Conservation (phyloP, 2,329 filamentous ascomycete species). For the Parasarocladium wereldwijsianum region DNA sequence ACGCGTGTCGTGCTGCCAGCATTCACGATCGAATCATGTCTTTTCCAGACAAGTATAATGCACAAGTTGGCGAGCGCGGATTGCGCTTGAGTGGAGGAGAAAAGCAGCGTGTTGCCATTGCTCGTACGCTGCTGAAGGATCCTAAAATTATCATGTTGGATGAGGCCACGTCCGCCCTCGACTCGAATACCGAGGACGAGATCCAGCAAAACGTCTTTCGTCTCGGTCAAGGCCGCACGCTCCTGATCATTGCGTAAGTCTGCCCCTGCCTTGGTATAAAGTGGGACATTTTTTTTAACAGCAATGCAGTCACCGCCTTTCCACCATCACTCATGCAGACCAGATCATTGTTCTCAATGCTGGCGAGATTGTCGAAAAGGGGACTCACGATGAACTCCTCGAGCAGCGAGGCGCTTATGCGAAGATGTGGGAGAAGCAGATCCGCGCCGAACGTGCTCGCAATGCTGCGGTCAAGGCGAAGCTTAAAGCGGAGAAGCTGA, state of each 20-base stretch:
- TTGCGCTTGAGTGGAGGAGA: slow-evolving; percentile 79
- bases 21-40: slow-evolving; percentile 86
- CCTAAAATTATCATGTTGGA: slow-evolving; percentile 86
- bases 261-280: background rate
- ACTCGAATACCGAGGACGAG: slow-evolving; percentile 84
- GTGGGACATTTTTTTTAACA: slow-evolving; percentile 6
- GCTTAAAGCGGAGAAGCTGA: slow-evolving; percentile 14
- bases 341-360: slow-evolving; percentile 68
- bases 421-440: slow-evolving; percentile 84
- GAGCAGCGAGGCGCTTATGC: slow-evolving; percentile 57
- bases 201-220: slow-evolving; percentile 77
- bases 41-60: slow-evolving; percentile 79
- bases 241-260: slow-evolving; percentile 83
- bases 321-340: slow-evolving; percentile 73
- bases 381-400: slow-evolving; percentile 66
- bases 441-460: slow-evolving; percentile 54
- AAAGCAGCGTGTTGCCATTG: slow-evolving; percentile 87
- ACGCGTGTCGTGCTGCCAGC: slow-evolving; percentile 71
- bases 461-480: slow-evolving; percentile 21
- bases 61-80: slow-evolving; percentile 82
- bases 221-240: slow-evolving; percentile 72
- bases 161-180: slow-evolving; percentile 81
- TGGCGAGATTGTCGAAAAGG: slow-evolving; percentile 63
- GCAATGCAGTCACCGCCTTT: slow-evolving; percentile 56
- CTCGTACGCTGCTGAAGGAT: slow-evolving; percentile 82